phyloP scores from a whole-genome alignment of 2,329 filamentous ascomycete species.

The Fusarium kyushuense region DNA sequence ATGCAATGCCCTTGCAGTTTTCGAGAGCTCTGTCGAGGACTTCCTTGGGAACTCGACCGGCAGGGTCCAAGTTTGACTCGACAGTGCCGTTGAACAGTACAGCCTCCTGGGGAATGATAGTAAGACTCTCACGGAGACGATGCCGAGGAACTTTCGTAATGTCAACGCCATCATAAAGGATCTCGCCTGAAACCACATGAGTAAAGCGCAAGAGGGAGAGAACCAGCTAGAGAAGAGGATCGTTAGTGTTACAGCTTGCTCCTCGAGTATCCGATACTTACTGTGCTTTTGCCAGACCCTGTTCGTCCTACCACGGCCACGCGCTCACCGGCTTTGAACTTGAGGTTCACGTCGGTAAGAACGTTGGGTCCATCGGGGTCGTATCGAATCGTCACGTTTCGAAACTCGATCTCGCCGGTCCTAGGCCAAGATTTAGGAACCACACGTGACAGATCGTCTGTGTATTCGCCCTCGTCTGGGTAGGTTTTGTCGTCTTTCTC shows the following conservation, averaged over 20 bases:
- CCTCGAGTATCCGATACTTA: slow-evolving; percentile 55
- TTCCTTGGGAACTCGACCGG: slow-evolving; percentile 64
- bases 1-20: slow-evolving; percentile 71
- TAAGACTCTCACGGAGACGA: slow-evolving; percentile 65
- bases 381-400: slow-evolving; percentile 64
- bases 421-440: slow-evolving; percentile 60
- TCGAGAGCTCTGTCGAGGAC: slow-evolving; percentile 70
- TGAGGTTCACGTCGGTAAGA: slow-evolving; percentile 63
- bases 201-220: slow-evolving; percentile 68
- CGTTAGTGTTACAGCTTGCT: slow-evolving; percentile 17
- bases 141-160: slow-evolving; percentile 64
- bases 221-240: slow-evolving; percentile 54
- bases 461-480: slow-evolving; percentile 55
- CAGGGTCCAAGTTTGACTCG: slow-evolving; percentile 72
- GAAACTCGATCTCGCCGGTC: slow-evolving; percentile 63
- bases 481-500: slow-evolving; percentile 58
- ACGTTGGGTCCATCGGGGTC: slow-evolving; percentile 61
- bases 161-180: slow-evolving; percentile 68
- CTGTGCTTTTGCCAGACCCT: slow-evolving; percentile 84
- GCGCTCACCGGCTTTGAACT: slow-evolving; percentile 74
- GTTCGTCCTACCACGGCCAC: slow-evolving; percentile 86
- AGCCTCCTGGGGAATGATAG: slow-evolving; percentile 70
- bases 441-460: slow-evolving; percentile 53
- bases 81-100: slow-evolving; percentile 68
- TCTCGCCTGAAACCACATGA: slow-evolving; percentile 63